Base-by-base conservation (phyloP, 805 yeast genomes). In the Yamadazyma kitorensis region DNA sequence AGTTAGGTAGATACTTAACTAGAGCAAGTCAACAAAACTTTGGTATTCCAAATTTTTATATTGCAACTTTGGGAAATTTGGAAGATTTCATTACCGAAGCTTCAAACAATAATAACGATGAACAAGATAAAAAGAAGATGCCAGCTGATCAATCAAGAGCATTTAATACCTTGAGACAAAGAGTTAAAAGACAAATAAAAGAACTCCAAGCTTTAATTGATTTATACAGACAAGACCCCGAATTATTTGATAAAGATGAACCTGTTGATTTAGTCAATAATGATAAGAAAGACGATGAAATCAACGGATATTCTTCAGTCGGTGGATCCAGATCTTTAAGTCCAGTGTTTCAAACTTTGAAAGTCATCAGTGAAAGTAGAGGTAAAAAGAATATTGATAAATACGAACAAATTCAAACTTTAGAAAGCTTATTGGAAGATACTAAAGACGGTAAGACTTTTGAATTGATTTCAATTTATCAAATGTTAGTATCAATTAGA, bases 351-450 rank as follows among this genome's bases (percentile, higher is more conserved):
- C 68, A 79, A 37, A 77, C 84, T 22, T 72, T 93, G 57, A 76
- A 82, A 57, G 61, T 78, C 35, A 80, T 93, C 37, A 68, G 84
- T 40, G 98, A 93, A 61, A 73, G 88, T 31, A 82, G 98, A 67
- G 98, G 98, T 70, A 89, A 89, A 72, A 91, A 86, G 72, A 88
- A 86, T 59, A 83, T 87, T 43, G 96, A 91, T 59, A 78, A 81
- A 44, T 59, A 57, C 43, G 95, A 86, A 59, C 95, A 91, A 61
- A 77, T 88, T 45, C 64, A 67, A 36, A 68, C 73, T 28, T 70
- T 93, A 54, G 95, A 85, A 64, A 70, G 68, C 29, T 68, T 86
- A 43, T 70, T 81, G 36, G 52, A 40, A 17, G 52, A 51, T 11
- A 49, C 51, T 36, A 34, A 39, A 30, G 31, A 47, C 9, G 26